Evolutionary conservation across 331 rosid genomes (phyloP).

Genomic region (Malus hybrid): DNA sequence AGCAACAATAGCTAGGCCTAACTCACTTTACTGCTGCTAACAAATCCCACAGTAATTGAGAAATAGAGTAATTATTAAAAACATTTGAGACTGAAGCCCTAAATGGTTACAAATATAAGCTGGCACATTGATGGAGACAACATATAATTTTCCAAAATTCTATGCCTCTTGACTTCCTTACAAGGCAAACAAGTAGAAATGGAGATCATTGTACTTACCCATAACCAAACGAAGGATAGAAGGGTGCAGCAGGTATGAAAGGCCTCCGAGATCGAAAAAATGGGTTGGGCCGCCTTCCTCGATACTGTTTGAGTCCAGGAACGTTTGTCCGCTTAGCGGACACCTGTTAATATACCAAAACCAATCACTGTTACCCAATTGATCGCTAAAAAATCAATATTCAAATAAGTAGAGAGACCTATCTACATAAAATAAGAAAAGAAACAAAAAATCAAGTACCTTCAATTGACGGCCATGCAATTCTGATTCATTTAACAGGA

Average conservation of each 20-base stretch:
- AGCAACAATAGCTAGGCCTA: too few relatives aligned
- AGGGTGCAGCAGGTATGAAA: slow-evolving; percentile 59
- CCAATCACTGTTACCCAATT: slow-evolving; percentile 2
- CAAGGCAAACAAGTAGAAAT: not conserved
- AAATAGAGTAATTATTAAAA: too few relatives aligned
- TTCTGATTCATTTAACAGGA: slow-evolving; percentile 79
- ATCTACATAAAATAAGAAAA: not conserved
- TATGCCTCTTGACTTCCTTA: not conserved
- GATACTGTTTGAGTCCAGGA: slow-evolving; percentile 86
- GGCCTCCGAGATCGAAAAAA: slow-evolving; percentile 72
- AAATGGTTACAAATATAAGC: not conserved
- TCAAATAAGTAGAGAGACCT: not conserved
- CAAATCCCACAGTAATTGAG: too few relatives aligned
- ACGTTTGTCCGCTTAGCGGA: slow-evolving; percentile 94
- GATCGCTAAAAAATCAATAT: not conserved
- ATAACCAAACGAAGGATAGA: slow-evolving; percentile 68
- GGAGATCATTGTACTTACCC: slow-evolving; percentile 44
- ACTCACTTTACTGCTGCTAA: too few relatives aligned
- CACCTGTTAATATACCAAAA: slow-evolving; percentile 47
- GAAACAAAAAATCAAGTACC: slow-evolving; percentile 36
- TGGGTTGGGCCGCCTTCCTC: slow-evolving; percentile 68
- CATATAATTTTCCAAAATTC: not conserved
- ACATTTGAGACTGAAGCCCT: too few relatives aligned
- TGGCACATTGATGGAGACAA: not conserved
- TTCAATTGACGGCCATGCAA: slow-evolving; percentile 94